phyloP scores from a whole-genome alignment of 768 basidiomycete genomes.

The Lactarius sp. region DNA sequence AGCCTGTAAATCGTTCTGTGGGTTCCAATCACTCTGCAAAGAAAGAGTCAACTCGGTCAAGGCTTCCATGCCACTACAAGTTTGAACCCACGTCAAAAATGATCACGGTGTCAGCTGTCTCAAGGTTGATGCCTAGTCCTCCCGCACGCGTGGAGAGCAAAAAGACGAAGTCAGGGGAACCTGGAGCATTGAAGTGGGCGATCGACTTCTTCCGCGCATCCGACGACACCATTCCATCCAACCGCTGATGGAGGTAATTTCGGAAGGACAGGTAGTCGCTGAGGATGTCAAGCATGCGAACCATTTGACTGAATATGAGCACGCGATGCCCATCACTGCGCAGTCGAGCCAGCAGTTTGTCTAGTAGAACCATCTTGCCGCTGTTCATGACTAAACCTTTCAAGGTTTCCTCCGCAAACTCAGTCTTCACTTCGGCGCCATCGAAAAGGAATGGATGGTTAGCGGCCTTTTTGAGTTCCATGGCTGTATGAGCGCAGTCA shows the following conservation, averaged over 20 bases:
- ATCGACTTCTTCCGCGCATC: constrained; percentile 94
- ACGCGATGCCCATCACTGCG: constrained; percentile 94
- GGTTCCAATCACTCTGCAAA: constrained; percentile 91
- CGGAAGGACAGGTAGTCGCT: constrained; percentile 93
- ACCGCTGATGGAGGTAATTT: constrained; percentile 87
- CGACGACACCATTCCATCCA: constrained; percentile 93
- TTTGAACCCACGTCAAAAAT: constrained; percentile 83
- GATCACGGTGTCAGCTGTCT: constrained; percentile 98
- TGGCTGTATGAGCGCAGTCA: constrained; percentile 47
- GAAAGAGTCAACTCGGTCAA: constrained; percentile 27
- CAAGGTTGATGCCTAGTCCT: constrained; percentile 96
- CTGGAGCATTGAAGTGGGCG: constrained; percentile 92
- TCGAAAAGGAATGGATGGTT: constrained; percentile 99
- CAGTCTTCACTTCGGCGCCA: constrained; percentile 71
- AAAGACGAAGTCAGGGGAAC: constrained; percentile 95
- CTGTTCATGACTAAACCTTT: constrained; percentile 98
- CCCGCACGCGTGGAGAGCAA: constrained; percentile 94
- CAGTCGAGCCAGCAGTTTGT: constrained; percentile 89
- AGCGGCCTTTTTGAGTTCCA: constrained; percentile 98
- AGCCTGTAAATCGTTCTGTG: constrained; percentile 96
- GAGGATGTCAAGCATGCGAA: constrained; percentile 96
- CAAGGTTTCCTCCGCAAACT: constrained; percentile 73
- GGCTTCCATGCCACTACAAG: not conserved
- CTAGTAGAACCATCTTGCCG: constrained; percentile 96
- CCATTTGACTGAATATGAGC: constrained; percentile 99